phyloP scores from a whole-genome alignment of 2,329 filamentous ascomycete genomes.

The Grosmannia serpens region DNA sequence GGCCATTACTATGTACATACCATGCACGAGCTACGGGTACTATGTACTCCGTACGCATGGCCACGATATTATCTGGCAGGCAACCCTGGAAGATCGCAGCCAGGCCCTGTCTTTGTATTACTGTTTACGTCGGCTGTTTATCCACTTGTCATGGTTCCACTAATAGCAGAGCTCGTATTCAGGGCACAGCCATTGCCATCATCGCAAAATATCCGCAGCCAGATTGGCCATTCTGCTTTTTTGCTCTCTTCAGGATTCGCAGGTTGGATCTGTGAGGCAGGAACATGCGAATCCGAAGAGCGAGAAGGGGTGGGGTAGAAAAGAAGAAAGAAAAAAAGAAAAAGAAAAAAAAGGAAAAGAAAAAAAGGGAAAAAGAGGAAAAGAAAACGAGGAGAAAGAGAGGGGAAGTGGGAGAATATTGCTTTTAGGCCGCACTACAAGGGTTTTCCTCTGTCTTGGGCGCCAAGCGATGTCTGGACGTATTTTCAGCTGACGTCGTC shows the following conservation, averaged over 20 bases:
- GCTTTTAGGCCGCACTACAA: neutral
- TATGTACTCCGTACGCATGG: too few species aligned
- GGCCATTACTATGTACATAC: too few species aligned
- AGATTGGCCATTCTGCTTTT: too few species aligned
- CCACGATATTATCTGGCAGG: too few species aligned
- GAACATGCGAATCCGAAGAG: too few species aligned
- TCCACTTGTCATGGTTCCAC: neutral
- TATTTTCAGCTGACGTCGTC: neutral
- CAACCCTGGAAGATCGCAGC: neutral
- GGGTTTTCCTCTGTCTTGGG: neutral
- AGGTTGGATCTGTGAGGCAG: too few species aligned
- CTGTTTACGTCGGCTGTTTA: neutral
- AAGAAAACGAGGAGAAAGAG: neutral
- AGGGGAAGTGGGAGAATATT: too few species aligned
- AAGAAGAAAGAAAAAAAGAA: neutral
- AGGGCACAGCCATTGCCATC: neutral
- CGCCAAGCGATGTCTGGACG: neutral
- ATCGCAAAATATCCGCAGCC: too few species aligned
- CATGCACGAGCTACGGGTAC: neutral
- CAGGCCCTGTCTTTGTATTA: neutral
- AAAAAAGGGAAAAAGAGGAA: neutral
- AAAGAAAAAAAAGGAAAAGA: too few species aligned
- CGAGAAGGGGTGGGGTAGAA: neutral
- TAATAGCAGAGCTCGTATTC: neutral
- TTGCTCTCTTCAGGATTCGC: too few species aligned